phyloP scores from a whole-genome alignment of 495 filamentous ascomycete species.

The Podospora bellae-mahoneyi region DNA sequence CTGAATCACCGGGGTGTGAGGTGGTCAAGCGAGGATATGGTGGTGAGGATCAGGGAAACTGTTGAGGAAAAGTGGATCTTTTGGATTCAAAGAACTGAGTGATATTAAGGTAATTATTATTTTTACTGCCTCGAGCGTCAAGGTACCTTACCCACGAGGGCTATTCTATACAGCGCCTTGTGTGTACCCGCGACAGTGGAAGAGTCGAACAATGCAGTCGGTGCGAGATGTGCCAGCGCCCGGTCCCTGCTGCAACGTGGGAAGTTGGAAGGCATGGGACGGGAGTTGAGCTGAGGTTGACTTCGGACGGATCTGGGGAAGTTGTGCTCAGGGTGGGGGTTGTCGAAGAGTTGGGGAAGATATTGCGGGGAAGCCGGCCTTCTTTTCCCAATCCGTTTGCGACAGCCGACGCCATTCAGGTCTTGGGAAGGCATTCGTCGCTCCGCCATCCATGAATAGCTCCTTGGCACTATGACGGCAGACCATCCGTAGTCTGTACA shows the following conservation, averaged over 20 bases:
- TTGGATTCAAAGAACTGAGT: too few species aligned
- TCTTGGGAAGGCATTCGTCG: neutral
- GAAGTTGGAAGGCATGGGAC: neutral
- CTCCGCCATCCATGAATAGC: neutral
- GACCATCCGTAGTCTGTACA: neutral
- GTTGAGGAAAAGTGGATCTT: neutral
- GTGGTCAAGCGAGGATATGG: neutral
- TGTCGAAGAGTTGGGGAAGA: slow-evolving; percentile 6
- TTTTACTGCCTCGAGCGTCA: neutral
- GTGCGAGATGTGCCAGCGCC: neutral
- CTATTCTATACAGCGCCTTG: neutral
- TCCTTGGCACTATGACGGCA: neutral
- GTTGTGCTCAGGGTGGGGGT: neutral
- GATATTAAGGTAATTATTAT: neutral
- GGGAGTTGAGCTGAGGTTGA: neutral
- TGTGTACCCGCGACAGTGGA: neutral
- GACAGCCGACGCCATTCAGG: slow-evolving; percentile 4
- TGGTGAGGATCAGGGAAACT: neutral
- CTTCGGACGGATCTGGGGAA: slow-evolving; percentile 5
- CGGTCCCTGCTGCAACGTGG: slow-evolving; percentile 3
- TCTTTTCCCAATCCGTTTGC: slow-evolving; percentile 3
- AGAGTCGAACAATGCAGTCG: neutral
- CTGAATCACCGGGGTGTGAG: neutral
- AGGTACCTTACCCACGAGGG: neutral
- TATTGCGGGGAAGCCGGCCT: slow-evolving; percentile 7